These are phyloP conservation scores for Populus ilicifolia DNA, from an alignment of 345 rosid species.

Conservation along the genomic window DNA sequence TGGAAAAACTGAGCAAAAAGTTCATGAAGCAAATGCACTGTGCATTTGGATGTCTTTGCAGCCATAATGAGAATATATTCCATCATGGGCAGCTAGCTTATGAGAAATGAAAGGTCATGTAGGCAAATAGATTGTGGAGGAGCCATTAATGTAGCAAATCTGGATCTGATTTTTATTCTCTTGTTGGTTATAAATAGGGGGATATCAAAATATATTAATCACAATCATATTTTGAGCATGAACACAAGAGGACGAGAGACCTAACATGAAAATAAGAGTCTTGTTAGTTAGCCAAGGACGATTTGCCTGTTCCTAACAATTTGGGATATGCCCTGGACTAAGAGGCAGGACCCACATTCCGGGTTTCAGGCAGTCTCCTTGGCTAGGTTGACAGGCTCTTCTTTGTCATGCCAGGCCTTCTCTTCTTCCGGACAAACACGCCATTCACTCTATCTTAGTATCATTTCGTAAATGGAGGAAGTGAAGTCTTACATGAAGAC, in stretches of 20 bases:
- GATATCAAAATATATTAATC: neutral
- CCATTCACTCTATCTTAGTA: neutral
- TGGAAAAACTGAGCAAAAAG: neutral
- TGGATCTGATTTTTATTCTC: neutral
- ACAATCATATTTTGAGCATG: neutral
- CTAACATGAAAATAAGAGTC: slow-evolving; percentile 17
- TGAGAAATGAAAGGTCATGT: neutral
- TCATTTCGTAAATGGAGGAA: neutral
- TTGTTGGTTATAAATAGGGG: slow-evolving; percentile 11
- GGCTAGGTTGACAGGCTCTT: slow-evolving; percentile 19
- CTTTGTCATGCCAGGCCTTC: slow-evolving; percentile 12
- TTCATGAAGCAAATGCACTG: neutral
- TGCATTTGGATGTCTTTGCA: neutral
- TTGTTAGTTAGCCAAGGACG: slow-evolving; percentile 23
- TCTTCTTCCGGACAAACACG: neutral
- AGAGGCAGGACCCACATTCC: neutral
- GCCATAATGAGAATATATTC: slow-evolving; percentile 9
- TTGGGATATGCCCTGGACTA: neutral
- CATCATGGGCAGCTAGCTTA: neutral
- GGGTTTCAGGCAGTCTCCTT: slow-evolving; percentile 20
- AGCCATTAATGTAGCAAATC: neutral
- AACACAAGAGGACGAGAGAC: slow-evolving; percentile 8
- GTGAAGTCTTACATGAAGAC: slow-evolving; percentile 9
- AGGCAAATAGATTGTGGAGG: neutral
- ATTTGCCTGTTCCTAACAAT: slow-evolving; percentile 1